Evolutionary conservation across 2,329 filamentous ascomycete species (phyloP).

Genomic region (Celoporthe dispersa): DNA sequence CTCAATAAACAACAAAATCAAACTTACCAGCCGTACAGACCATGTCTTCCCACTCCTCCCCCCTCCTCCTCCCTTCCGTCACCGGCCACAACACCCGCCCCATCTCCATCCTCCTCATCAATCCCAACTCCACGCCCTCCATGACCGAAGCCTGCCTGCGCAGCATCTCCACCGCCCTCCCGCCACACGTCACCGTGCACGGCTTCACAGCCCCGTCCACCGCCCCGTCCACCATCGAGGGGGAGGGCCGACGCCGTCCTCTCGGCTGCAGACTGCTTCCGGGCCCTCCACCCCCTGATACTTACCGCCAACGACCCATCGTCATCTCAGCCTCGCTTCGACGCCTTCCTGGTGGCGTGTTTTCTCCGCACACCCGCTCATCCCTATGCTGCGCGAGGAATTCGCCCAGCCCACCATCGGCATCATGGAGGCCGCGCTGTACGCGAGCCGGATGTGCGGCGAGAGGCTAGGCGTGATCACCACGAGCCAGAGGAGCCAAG

Average conservation of each 20-base stretch:
- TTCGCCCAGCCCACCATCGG: slow-evolving; percentile 49
- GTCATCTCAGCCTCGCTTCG: slow-evolving; percentile 38
- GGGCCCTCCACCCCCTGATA: slow-evolving; percentile 49
- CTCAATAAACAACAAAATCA: no score
- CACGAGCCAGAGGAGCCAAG: slow-evolving; percentile 44
- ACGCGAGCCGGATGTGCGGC: slow-evolving; percentile 54
- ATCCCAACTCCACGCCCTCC: slow-evolving; percentile 62
- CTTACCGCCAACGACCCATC: neutral
- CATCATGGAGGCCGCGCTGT: slow-evolving; percentile 54
- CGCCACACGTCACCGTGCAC: slow-evolving; percentile 50
- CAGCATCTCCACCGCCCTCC: slow-evolving; percentile 47
- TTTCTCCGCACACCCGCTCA: slow-evolving; percentile 54
- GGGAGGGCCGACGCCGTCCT: slow-evolving; percentile 53
- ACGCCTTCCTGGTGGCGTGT: slow-evolving; percentile 54
- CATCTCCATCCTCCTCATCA: slow-evolving; percentile 60
- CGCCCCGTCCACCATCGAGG: slow-evolving; percentile 56
- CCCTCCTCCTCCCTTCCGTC: slow-evolving; percentile 12
- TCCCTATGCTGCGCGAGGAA: slow-evolving; percentile 51
- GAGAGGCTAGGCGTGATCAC: slow-evolving; percentile 50
- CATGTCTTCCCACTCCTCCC: neutral
- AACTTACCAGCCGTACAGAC: neutral
- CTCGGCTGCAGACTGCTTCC: slow-evolving; percentile 51
- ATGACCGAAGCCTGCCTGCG: slow-evolving; percentile 60
- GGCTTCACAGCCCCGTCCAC: slow-evolving; percentile 55
- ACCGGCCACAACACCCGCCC: slow-evolving; percentile 21